Conservation (phyloP, 495 filamentous ascomycete genomes). For the Aspergillus kassunensis region DNA sequence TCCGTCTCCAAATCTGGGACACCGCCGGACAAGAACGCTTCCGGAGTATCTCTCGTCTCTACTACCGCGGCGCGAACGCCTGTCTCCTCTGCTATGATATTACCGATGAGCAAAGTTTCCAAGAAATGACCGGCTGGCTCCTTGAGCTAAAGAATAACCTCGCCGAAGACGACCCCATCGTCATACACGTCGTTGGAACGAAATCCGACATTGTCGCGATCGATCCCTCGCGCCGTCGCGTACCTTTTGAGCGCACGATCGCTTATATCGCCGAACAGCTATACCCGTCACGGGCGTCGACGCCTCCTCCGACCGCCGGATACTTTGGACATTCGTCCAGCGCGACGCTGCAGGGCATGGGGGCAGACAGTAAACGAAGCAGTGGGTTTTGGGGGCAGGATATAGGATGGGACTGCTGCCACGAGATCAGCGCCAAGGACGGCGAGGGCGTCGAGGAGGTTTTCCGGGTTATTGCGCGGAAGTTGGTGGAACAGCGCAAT, state of each 20-base stretch:
- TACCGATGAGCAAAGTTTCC: slow-evolving; percentile 78
- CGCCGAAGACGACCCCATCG: slow-evolving; percentile 55
- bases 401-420: slow-evolving; percentile 91
- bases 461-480: slow-evolving; percentile 89
- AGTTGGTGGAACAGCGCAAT: slow-evolving; percentile 87
- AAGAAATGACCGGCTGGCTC: slow-evolving; percentile 92
- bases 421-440: slow-evolving; percentile 91
- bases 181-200: slow-evolving; percentile 95
- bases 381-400: slow-evolving; percentile 89
- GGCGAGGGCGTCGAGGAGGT: slow-evolving; percentile 98
- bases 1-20: slow-evolving; percentile 89
- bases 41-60: slow-evolving; percentile 85
- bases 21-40: slow-evolving; percentile 96
- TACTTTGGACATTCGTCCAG: slow-evolving; percentile 24
- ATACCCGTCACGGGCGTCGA: slow-evolving; percentile 58
- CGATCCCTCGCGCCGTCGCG: slow-evolving; percentile 69
- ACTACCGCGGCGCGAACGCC: slow-evolving; percentile 93
- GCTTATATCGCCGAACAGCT: slow-evolving; percentile 91
- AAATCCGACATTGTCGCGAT: slow-evolving; percentile 86
- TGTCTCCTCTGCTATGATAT: slow-evolving; percentile 95
- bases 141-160: slow-evolving; percentile 71
- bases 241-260: slow-evolving; percentile 91
- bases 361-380: slow-evolving; percentile 71
- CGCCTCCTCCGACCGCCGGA: slow-evolving; percentile 60
- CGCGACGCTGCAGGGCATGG: slow-evolving; percentile 46